A percentile compares a stretch with the other conserved stretches of the same genome.
These are phyloP conservation scores for Bassia scoparia DNA, from an alignment of 148 eudicot genomes.

Conservation along the genomic window DNA sequence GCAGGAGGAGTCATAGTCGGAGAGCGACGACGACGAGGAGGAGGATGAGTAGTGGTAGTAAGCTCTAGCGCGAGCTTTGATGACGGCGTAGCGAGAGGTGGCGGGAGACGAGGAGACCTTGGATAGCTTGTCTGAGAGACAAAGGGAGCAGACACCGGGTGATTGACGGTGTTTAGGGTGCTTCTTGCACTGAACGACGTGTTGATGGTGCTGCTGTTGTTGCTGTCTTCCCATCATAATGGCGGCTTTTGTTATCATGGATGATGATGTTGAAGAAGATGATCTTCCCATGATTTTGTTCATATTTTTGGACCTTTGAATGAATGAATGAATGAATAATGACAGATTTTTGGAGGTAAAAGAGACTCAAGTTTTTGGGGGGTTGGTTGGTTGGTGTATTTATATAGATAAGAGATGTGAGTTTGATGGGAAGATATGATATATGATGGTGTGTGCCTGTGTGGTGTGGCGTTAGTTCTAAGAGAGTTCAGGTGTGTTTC, in stretches of 20 bases:
- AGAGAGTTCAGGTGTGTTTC: slow-evolving; percentile 56
- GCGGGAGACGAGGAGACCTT: slow-evolving; percentile 16
- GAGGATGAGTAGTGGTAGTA: slow-evolving; percentile 25
- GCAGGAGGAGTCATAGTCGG: slow-evolving; percentile 26
- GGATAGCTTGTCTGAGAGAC: slow-evolving; percentile 57
- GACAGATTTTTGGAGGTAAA: too few relatives aligned
- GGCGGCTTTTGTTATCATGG: neutral
- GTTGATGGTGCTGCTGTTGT: slow-evolving; percentile 17
- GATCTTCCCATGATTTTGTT: slow-evolving; percentile 14
- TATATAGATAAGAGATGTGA: slow-evolving; percentile 10
- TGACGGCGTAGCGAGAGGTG: slow-evolving; percentile 11
- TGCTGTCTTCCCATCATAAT: slow-evolving; percentile 13
- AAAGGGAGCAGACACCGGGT: slow-evolving; percentile 81
- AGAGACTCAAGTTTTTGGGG: neutral
- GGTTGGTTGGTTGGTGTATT: neutral
- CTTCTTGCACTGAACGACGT: slow-evolving; percentile 48
- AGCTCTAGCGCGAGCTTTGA: slow-evolving; percentile 5
- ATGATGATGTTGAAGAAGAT: slow-evolving; percentile 5
- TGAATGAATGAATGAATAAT: too few relatives aligned
- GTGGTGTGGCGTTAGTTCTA: slow-evolving; percentile 34
- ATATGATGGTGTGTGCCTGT: too few relatives aligned
- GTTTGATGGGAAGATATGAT: neutral
- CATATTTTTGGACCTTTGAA: neutral
- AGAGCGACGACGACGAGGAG: slow-evolving; percentile 23
- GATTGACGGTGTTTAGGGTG: slow-evolving; percentile 85